phyloP scores from a whole-genome alignment of 768 basidiomycete species.

The Leccinum disarticulatum region DNA sequence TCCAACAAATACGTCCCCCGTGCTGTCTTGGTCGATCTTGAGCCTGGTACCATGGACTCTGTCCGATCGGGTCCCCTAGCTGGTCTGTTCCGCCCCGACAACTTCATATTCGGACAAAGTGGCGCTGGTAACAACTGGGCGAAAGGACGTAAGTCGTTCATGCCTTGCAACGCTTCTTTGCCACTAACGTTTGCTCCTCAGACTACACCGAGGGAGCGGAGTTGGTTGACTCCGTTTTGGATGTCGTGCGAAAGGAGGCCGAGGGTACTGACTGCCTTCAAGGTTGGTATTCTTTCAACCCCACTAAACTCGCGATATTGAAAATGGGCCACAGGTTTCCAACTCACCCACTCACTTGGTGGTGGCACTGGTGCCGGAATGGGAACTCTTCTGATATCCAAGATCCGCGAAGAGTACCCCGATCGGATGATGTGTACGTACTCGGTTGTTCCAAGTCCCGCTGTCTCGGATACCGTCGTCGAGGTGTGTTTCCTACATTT shows the following conservation, averaged over 20 bases:
- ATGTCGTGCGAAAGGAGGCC: slow-evolving; percentile 98
- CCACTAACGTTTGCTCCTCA: neutral
- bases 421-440: slow-evolving; percentile 99
- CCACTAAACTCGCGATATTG: slow-evolving; percentile 1
- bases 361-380: slow-evolving; percentile 99
- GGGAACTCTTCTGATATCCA: slow-evolving; percentile 98
- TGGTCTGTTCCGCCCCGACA: slow-evolving; percentile 93
- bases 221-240: slow-evolving; percentile 95
- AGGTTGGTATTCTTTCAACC: slow-evolving; percentile 51
- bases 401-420: slow-evolving; percentile 98
- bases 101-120: slow-evolving; percentile 97
- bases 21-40: slow-evolving; percentile 95
- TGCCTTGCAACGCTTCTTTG: accelerated
- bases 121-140: slow-evolving; percentile 99
- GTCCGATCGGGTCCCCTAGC: slow-evolving; percentile 90
- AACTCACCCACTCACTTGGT: slow-evolving; percentile 97
- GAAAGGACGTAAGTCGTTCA: slow-evolving; percentile 84
- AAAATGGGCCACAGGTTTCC: slow-evolving; percentile 68
- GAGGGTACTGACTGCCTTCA: slow-evolving; percentile 97
- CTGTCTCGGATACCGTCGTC: slow-evolving; percentile 98
- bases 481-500: slow-evolving; percentile 51
- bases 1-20: slow-evolving; percentile 98
- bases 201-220: slow-evolving; percentile 96
- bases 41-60: slow-evolving; percentile 96
- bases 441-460: slow-evolving; percentile 96